Percentiles rank a stretch among this genome's conserved stretches.
phyloP scores from a whole-genome alignment of 805 yeast species.

The Candida silvicultrix region DNA sequence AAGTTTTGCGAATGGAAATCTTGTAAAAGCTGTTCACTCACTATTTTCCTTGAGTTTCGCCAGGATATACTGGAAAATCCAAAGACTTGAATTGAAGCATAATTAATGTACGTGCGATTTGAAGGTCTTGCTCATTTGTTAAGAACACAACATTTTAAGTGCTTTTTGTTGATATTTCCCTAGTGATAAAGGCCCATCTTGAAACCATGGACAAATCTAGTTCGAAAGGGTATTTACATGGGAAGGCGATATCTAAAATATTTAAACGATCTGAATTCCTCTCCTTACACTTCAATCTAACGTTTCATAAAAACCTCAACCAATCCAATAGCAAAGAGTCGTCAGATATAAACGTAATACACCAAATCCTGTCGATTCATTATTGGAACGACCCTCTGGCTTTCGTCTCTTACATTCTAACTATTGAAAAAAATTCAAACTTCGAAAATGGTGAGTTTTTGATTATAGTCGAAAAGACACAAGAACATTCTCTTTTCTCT shows the following conservation, averaged over 20 bases:
- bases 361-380: no score
- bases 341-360: not conserved
- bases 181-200: conserved; percentile 9
- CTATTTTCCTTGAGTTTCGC: no score
- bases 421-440: no score
- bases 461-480: not conserved
- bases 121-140: conserved; percentile 7
- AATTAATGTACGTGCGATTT: not conserved
- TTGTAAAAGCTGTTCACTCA: no score
- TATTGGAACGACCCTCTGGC: not conserved
- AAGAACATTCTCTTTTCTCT: not conserved
- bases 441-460: not conserved
- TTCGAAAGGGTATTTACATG: conserved; percentile 4
- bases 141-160: conserved; percentile 11
- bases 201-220: conserved; percentile 2
- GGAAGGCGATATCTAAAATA: not conserved
- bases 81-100: no score
- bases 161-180: conserved; percentile 15
- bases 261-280: not conserved
- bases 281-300: not conserved
- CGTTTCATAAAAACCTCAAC: not conserved
- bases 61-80: not conserved
- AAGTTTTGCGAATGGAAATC: no score
- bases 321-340: not conserved
- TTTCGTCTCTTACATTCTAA: not conserved